These are phyloP conservation scores for Tilletiopsis washingtonensis DNA, from an alignment of 1,284 basidiomycete species.

Conservation along the genomic window DNA sequence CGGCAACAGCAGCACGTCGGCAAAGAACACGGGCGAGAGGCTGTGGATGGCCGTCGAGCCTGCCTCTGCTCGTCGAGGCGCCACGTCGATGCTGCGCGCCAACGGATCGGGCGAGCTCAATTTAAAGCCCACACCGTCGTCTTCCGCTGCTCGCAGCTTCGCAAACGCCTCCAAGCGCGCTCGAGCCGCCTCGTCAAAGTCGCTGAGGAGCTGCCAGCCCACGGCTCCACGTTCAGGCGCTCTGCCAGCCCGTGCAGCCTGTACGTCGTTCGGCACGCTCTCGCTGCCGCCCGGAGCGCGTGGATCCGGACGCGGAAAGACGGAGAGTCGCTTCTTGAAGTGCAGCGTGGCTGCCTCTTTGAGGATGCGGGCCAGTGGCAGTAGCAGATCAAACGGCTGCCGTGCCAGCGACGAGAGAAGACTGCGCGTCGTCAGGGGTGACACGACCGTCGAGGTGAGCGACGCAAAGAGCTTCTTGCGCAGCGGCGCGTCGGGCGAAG, in stretches of 20 bases:
- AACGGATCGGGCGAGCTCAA: not conserved
- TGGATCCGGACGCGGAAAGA: constrained; percentile 60
- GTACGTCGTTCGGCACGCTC: not conserved
- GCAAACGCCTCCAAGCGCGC: not conserved
- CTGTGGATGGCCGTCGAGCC: not conserved
- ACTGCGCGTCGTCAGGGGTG: constrained; percentile 51
- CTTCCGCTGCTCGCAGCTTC: not conserved
- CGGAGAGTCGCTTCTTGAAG: constrained; percentile 58
- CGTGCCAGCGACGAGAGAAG: constrained; percentile 52
- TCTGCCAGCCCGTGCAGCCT: not conserved
- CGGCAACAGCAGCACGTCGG: not conserved
- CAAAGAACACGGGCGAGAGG: not conserved
- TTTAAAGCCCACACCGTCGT: not conserved
- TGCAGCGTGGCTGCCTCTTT: constrained; percentile 63
- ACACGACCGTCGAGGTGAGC: constrained; percentile 35
- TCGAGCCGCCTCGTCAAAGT: not conserved
- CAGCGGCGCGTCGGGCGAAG: not conserved
- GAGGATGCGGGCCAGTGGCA: constrained; percentile 60
- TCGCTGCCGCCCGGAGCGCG: not conserved
- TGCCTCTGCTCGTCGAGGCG: not conserved
- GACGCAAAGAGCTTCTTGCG: constrained; percentile 53
- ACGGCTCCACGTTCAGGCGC: not conserved
- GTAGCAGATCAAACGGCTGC: constrained; percentile 57
- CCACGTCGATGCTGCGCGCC: not conserved
- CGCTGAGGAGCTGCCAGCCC: not conserved